Percentiles rank a stretch among this genome's conserved stretches.
These are phyloP conservation scores for Cicer judaicum DNA, from an alignment of 306 rosid species.

Conservation along the genomic window DNA sequence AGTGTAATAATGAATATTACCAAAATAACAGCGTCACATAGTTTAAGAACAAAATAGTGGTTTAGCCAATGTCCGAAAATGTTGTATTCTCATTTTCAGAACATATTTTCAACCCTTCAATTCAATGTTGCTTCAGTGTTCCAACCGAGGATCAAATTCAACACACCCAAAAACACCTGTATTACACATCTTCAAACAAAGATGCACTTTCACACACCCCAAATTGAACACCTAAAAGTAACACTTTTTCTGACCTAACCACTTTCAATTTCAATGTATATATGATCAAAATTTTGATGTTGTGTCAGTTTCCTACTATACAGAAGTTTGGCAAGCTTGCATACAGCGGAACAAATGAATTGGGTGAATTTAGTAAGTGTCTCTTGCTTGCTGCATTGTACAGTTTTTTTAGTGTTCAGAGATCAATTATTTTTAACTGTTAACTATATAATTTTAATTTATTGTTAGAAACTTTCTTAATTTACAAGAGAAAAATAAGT, in stretches of 20 bases:
- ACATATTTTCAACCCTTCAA: conserved; percentile 36
- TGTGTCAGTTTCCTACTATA: conserved; percentile 16
- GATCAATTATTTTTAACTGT: too few species aligned
- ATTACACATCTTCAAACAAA: conserved; percentile 28
- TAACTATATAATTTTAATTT: too few species aligned
- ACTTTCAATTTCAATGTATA: not conserved
- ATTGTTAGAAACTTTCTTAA: too few species aligned
- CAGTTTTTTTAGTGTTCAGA: not conserved
- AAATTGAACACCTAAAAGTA: conserved; percentile 46
- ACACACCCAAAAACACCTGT: conserved; percentile 46
- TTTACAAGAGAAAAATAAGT: too few species aligned
- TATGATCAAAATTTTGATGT: not conserved
- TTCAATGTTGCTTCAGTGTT: conserved; percentile 48
- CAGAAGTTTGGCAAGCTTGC: conserved; percentile 58
- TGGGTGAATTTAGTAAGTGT: conserved; percentile 52
- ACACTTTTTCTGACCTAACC: conserved; percentile 19
- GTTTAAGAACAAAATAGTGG: too few species aligned
- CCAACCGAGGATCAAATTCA: conserved; percentile 48
- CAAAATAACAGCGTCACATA: too few species aligned
- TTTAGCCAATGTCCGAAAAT: too few species aligned
- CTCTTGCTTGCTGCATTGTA: not conserved
- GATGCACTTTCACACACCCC: conserved; percentile 18
- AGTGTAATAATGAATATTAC: too few species aligned
- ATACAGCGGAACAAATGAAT: conserved; percentile 46
- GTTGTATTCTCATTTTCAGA: not conserved